Base-by-base conservation (phyloP, 192 early-diverging fungal genomes). In the Haplosporangium gracile region DNA sequence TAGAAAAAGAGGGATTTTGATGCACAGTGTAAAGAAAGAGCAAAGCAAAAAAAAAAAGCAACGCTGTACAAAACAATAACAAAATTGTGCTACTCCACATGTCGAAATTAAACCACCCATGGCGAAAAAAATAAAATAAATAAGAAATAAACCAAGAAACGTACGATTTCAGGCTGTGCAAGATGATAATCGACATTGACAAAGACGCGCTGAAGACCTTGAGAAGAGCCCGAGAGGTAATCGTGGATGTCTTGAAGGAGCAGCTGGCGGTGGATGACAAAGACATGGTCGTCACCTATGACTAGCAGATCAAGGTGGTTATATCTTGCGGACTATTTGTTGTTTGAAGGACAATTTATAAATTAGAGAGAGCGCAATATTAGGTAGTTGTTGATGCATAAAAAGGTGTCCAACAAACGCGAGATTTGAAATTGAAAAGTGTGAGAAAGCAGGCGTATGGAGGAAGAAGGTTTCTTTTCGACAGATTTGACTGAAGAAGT, bases 111-210 rank as follows among this genome's bases (percentile, higher is more conserved):
- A 36, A 36, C 2, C 10, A 45, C 69, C 15, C 68, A 39, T 63
- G 16, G 18, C 18, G 5, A 16, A 32, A 7, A 34, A 7, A 24
- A 22, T 2, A 34, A 32, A 70, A 26, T 32, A 24, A 1, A 16
- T 9, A 13, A 49, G 20, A n/a, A 40, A 53, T 20, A 10, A 53
- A 39, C 10, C 29, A 75, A 63, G 16, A 3, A 47, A 60, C 81
- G 20, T 81, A 86, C 84, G 47, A 86, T 73, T 76, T 86, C 84
- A 36, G 84, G 84, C 47, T 86, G 69, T 10, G 70, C 26, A 40
- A 86, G 76, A 15, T 68, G 84, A 32, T 86, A 78, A 38, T 86
- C 84, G 29, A 86, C 84, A 60, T 86, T 86, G n/a, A 86, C 79
- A 78, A 86, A 86, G 60, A 86, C 84, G 10, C 84, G 43, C 3